Base-by-base conservation (phyloP, 176 grass and related monocot species). In the Elymus sibiricus region DNA sequence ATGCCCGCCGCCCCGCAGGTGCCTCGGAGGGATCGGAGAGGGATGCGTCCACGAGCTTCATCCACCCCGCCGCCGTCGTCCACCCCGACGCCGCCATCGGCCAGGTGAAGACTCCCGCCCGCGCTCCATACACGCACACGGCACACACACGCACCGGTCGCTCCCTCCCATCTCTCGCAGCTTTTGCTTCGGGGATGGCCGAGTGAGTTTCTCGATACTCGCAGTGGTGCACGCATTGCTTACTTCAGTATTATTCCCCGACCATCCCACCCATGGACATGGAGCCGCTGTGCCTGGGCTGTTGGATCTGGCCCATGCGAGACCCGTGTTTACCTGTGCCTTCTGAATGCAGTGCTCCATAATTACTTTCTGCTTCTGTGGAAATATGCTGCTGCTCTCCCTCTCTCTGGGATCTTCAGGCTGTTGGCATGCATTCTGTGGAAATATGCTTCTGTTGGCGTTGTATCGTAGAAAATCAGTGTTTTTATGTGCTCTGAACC, bases 31-130 rank as follows among this genome's bases (percentile, higher is more conserved):
- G 79, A 79, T 51, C 64, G 28, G 53, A 56, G 64, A 77, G 59
- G 75, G 81, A 81, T 26, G 82, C 56, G 2, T 64, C 90, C 26
- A 13, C 72, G 29, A 81, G 49, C 61, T 84, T 91, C 85, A 70
- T 88, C 81, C 89, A 88, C 37, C 81, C 89, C 8, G 67, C 88
- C 5, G 89, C 96, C 37, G 44, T 98, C 58, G 75, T 98, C 56
- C 91, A 98, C 79, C 93, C 92, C 6, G 88, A 89, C 47, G 96
- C 93, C 47, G 43, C 85, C 31, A 72, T 95, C 76, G 96, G 96
- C 13, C 86, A 94, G 93, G 96, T 95, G 70, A 85, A 14, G 38
- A 12, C 79, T 64, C 77, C 71, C 44, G 32, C 43, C 2, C 4
- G 66, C 24, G 22, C 79, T 76, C 29, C 44, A 9, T 11, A 17